phyloP scores from a whole-genome alignment of 345 rosid genomes.

The Populus deltoides region DNA sequence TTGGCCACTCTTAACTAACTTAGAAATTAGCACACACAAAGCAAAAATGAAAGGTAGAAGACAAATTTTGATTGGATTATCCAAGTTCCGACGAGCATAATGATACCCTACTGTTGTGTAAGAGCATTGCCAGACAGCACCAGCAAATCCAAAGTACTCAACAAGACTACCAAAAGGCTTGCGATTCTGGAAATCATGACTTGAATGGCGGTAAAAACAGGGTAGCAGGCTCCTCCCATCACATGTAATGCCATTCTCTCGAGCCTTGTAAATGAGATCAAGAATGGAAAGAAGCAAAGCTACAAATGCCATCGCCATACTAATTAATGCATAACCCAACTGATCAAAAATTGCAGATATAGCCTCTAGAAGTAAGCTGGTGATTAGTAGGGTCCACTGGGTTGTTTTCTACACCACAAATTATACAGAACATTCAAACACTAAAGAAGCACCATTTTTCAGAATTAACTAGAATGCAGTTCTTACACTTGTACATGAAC shows the following conservation, averaged over 20 bases:
- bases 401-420: background rate
- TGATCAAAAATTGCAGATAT: conserved; percentile 6
- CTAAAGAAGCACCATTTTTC: background rate
- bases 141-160: background rate
- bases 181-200: background rate
- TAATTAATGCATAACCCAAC: background rate
- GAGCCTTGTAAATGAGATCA: background rate
- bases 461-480: background rate
- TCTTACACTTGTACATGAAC: background rate
- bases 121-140: conserved; percentile 7
- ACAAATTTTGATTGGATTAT: conserved; percentile 5
- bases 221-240: background rate
- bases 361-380: conserved; percentile 5
- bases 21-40: background rate
- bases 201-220: background rate
- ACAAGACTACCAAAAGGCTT: background rate
- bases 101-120: background rate
- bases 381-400: background rate
- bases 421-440: too few species aligned
- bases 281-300: background rate
- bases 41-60: conserved; percentile 2
- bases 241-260: background rate
- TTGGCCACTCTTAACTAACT: background rate
- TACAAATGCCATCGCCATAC: background rate
- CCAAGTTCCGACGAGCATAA: background rate